phyloP scores from a whole-genome alignment of 2,329 filamentous ascomycete species.

The Colletotrichum somersetense region DNA sequence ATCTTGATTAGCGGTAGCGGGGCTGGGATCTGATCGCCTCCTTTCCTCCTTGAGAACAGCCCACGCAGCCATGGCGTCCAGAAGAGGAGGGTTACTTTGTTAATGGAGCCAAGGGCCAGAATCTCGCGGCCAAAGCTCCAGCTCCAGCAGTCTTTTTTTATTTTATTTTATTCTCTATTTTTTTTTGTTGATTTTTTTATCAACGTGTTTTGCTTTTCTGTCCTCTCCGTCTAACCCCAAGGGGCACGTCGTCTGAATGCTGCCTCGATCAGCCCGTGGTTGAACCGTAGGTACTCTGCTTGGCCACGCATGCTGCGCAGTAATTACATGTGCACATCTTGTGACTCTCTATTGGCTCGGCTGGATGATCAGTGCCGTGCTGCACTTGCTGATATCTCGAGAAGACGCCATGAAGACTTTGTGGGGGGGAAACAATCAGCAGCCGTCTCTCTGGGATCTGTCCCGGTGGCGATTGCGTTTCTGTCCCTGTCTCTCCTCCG shows the following conservation, averaged over 20 bases:
- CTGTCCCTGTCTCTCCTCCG: neutral
- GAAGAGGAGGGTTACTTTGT: slow-evolving; percentile 1
- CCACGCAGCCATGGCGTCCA: neutral
- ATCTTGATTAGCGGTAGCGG: slow-evolving; percentile 38
- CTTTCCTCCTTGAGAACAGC: slow-evolving; percentile 7
- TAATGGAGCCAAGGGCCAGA: slow-evolving; percentile 8
- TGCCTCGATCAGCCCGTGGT: neutral
- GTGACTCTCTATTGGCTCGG: slow-evolving; percentile 4
- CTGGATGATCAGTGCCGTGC: slow-evolving; percentile 5
- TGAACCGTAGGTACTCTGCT: slow-evolving; percentile 9
- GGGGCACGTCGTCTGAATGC: slow-evolving; percentile 15
- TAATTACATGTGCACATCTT: too few species aligned
- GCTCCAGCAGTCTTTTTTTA: slow-evolving; percentile 14
- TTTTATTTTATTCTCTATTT: too few species aligned
- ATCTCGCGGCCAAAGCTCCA: slow-evolving; percentile 15
- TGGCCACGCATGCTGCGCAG: too few species aligned
- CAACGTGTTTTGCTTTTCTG: too few species aligned
- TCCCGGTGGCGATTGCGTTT: neutral
- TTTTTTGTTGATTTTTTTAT: too few species aligned
- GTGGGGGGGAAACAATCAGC: neutral
- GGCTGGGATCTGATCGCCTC: slow-evolving; percentile 37
- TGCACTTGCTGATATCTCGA: neutral
- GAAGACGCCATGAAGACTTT: neutral
- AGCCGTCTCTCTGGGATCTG: neutral
- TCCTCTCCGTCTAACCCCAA: neutral